These are phyloP conservation scores for Tetracladium setigerum DNA, from an alignment of 495 filamentous ascomycete species.

Conservation along the genomic window DNA sequence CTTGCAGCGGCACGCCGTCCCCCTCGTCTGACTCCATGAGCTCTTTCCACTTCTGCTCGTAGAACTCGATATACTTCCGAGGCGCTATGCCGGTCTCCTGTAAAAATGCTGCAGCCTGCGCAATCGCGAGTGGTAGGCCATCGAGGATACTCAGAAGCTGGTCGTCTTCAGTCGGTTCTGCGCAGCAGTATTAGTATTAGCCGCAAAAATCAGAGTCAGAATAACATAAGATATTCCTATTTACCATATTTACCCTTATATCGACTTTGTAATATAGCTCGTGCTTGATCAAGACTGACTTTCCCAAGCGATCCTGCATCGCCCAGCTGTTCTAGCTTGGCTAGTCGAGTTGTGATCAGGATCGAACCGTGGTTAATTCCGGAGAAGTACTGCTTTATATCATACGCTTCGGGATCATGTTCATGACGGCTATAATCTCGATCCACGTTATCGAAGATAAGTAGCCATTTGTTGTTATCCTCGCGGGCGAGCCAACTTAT, in stretches of 20 bases:
- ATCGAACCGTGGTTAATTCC: constrained; percentile 32
- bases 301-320: constrained; percentile 19
- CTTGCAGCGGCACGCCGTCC: constrained; percentile 10
- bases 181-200: background rate
- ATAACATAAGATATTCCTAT: background rate
- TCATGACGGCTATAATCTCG: constrained; percentile 22
- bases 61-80: constrained; percentile 31
- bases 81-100: constrained; percentile 27
- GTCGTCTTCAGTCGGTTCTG: background rate
- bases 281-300: constrained; percentile 11
- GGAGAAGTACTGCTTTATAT: constrained; percentile 29
- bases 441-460: constrained; percentile 38
- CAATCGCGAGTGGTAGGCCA: constrained; percentile 36
- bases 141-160: constrained; percentile 24
- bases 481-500: background rate
- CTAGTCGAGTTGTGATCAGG: constrained; percentile 32
- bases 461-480: constrained; percentile 29
- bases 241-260: constrained; percentile 6
- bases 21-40: constrained; percentile 17
- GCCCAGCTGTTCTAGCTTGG: constrained; percentile 23
- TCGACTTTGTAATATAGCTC: background rate
- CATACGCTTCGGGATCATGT: constrained; percentile 21
- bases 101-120: constrained; percentile 35
- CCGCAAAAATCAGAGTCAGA: background rate
- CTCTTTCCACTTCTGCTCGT: constrained; percentile 32